Base-by-base conservation (phyloP, 75 land plant species). In the Sequoiadendron giganteum region DNA sequence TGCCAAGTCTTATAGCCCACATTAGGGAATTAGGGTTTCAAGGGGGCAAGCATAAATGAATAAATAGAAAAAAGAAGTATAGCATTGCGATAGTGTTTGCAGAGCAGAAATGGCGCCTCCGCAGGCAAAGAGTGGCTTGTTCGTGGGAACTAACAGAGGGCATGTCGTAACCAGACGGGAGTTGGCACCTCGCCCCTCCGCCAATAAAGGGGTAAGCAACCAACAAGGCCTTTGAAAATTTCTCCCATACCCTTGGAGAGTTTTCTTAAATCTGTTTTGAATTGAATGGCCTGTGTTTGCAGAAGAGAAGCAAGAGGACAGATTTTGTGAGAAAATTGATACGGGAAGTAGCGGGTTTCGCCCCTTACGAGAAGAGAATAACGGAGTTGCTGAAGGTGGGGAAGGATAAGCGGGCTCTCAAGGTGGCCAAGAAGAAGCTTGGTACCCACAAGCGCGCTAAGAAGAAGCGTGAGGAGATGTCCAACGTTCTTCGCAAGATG, bases 361-460 rank as follows among this genome's bases (percentile, higher is more conserved):
- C 98, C 28, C 99, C 99, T 0, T 97, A 97, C 89, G 99, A 97
- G 95, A 97, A 93, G 93, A 88, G 99, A 56, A 96, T 97, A 78
- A 95, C 98, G 19, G 99, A 97, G 90, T 91, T 97, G 83, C 88
- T 97, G 4, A 97, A 97, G 88, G 99, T 97, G 54, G 99, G 96
- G 18, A 97, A 97, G 86, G 99, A 97, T 86, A 97, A 97, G 87
- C 90, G 99, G 40, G 99, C 96, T 1, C 88, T 97, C 87, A 97
- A 97, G 88, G 95, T 97, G 16, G 99, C 99, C 7, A 97, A 97
- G 95, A 92, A 94, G 88, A 96, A 95, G 93, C 85, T 97, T 36
- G 99, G 99, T n/a, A 96, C 98, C 9, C 99, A 97, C 89, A 92
- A 95, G 94, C 90, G 99, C 48, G 99, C 99, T 79, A 97, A 97